Percentiles rank a stretch among this genome's conserved stretches.
phyloP scores from a whole-genome alignment of 192 early-diverging fungal species.

The Mortierella hygrophila region DNA sequence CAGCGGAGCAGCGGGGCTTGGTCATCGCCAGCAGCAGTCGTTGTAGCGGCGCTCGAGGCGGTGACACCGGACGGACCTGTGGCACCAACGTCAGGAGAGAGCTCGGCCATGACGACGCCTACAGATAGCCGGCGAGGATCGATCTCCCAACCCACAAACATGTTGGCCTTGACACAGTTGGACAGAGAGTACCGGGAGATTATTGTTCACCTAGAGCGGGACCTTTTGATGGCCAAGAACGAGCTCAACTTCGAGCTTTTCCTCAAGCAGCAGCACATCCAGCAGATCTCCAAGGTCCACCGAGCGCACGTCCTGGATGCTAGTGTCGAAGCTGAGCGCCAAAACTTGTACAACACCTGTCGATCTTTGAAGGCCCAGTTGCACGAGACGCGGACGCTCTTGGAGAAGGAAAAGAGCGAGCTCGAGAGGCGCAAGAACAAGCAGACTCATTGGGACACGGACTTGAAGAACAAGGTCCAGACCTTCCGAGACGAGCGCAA shows the following conservation, averaged over 20 bases:
- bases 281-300: conserved; percentile 70
- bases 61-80: background rate
- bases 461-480: conserved; percentile 60
- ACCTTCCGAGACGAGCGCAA: conserved; percentile 63
- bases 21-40: background rate
- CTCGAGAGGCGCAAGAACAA: conserved; percentile 60
- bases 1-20: background rate
- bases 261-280: conserved; percentile 71
- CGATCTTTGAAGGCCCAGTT: conserved; percentile 62
- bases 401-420: conserved; percentile 64
- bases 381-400: conserved; percentile 49
- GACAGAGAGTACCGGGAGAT: conserved; percentile 42
- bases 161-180: background rate
- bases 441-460: conserved; percentile 69
- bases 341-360: conserved; percentile 65
- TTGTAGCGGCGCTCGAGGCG: background rate
- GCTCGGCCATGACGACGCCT: background rate
- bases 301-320: conserved; percentile 68
- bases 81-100: background rate
- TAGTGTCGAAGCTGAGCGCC: conserved; percentile 65
- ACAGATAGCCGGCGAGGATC: background rate
- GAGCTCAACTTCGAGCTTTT: conserved; percentile 74
- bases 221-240: conserved; percentile 66
- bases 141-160: background rate
- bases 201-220: conserved; percentile 61